Conservation (phyloP, 352 stramenopile species). For the Aphanomyces cochlioides region DNA sequence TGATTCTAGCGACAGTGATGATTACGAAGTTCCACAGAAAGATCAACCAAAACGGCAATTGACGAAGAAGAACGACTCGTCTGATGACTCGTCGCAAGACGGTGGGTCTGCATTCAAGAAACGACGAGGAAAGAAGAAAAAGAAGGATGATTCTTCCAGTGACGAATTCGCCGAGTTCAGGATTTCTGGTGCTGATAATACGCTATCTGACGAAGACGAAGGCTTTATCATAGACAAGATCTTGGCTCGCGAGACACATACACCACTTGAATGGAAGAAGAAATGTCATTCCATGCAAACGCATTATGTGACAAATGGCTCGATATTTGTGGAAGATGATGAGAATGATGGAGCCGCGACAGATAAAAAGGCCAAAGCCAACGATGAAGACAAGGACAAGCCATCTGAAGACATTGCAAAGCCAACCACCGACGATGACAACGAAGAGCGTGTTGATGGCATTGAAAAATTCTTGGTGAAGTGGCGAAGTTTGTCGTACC, state of each 20-base stretch:
- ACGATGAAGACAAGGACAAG: constrained; percentile 5
- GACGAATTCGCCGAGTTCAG: neutral
- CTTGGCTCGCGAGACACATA: constrained; percentile 70
- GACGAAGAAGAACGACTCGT: neutral
- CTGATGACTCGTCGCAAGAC: neutral
- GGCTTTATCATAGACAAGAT: constrained; percentile 83
- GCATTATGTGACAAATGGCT: constrained; percentile 3
- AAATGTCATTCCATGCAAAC: constrained; percentile 29
- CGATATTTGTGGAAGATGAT: neutral
- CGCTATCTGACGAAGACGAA: constrained; percentile 40
- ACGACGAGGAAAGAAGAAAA: neutral
- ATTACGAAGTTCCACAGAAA: too few relatives aligned
- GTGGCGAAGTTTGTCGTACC: constrained; percentile 86
- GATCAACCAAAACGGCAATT: neutral
- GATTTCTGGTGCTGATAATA: neutral
- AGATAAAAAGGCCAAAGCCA: neutral
- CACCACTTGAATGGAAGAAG: constrained; percentile 40
- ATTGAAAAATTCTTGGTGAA: constrained; percentile 73
- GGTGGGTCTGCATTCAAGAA: neutral
- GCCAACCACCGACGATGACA: constrained; percentile 1
- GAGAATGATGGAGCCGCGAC: constrained; percentile 27
- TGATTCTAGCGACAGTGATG: too few relatives aligned
- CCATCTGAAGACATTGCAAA: neutral
- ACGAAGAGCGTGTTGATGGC: neutral
- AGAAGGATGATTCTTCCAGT: neutral